Percentiles rank a stretch among this genome's conserved stretches.
phyloP scores from a whole-genome alignment of 345 rosid species.

The Litchi chinensis region DNA sequence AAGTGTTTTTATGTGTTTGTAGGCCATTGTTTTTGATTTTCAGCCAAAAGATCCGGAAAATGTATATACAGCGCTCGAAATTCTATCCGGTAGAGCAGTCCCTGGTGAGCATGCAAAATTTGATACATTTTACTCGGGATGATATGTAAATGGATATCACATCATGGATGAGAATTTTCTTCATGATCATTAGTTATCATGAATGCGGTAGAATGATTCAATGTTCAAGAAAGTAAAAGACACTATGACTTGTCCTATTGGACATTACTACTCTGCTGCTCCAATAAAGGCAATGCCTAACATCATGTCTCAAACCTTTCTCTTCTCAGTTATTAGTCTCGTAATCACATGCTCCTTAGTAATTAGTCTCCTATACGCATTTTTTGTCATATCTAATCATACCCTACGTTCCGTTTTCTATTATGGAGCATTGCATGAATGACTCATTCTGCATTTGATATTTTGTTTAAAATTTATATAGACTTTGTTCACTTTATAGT shows the following conservation, averaged over 20 bases:
- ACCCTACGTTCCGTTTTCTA: neutral
- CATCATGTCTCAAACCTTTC: too few relatives aligned
- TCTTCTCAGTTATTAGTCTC: neutral
- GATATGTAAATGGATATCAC: neutral
- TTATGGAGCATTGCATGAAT: too few relatives aligned
- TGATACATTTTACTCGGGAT: neutral
- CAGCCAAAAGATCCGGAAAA: constrained; percentile 68
- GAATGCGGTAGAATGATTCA: neutral
- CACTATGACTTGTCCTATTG: neutral
- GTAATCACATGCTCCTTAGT: too few relatives aligned
- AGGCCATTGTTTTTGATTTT: constrained; percentile 57
- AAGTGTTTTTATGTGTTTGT: neutral
- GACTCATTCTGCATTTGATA: neutral
- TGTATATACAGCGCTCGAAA: constrained; percentile 50
- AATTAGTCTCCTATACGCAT: too few relatives aligned
- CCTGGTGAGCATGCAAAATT: constrained; percentile 41
- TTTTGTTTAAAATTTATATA: neutral
- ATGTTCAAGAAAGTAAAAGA: neutral
- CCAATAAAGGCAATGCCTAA: too few relatives aligned
- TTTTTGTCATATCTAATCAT: neutral
- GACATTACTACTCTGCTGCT: neutral
- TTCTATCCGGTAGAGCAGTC: constrained; percentile 48
- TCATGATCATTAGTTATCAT: neutral
- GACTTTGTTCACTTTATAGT: neutral
- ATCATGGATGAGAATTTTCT: neutral